phyloP scores from a whole-genome alignment of 768 basidiomycete species.

The Tricholoma matsutake region DNA sequence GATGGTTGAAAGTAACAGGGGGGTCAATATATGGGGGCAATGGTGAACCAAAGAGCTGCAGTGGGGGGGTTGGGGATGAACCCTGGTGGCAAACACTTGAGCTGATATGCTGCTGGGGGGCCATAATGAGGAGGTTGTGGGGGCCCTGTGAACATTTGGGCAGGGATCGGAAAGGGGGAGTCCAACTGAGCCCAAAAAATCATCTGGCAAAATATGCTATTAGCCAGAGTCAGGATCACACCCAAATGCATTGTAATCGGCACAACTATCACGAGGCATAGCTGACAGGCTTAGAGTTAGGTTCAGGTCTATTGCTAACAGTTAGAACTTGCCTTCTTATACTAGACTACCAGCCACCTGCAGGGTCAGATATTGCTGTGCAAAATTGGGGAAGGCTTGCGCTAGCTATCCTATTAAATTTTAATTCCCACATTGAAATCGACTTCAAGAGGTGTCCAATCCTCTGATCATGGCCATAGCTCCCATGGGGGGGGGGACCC shows the following conservation, averaged over 20 bases:
- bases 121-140: conserved; percentile 2
- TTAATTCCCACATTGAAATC: no score
- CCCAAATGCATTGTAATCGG: conserved; percentile 4
- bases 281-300: no score
- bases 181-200: background rate
- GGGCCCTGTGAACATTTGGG: background rate
- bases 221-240: background rate
- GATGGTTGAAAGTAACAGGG: background rate
- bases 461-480: no score
- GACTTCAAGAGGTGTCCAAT: no score
- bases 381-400: no score
- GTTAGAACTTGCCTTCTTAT: no score
- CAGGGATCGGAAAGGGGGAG: background rate
- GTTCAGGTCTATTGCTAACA: no score
- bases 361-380: no score
- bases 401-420: no score
- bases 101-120: conserved; percentile 2
- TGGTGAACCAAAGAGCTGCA: background rate
- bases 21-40: background rate
- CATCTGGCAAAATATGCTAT: background rate
- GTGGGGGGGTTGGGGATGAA: background rate
- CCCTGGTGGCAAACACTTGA: background rate
- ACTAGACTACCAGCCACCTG: no score
- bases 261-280: background rate
- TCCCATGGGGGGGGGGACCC: no score